These are phyloP conservation scores for Penicillium waksmanii DNA, from an alignment of 495 filamentous ascomycete species.

Conservation along the genomic window DNA sequence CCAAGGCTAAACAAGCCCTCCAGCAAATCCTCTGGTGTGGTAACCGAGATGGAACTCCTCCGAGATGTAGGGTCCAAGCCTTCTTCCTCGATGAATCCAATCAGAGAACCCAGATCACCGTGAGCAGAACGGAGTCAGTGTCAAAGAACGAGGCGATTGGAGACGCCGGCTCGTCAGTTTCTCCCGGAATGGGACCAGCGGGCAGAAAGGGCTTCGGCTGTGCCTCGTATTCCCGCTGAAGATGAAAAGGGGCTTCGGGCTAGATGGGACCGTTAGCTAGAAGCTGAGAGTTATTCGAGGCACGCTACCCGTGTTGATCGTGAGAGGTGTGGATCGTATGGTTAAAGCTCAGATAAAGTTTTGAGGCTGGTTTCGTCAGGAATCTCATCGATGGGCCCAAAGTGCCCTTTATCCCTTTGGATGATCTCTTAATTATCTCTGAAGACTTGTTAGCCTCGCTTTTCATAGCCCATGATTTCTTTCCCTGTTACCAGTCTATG, in stretches of 20 bases:
- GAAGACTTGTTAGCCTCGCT: neutral
- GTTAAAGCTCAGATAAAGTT: constrained; percentile 15
- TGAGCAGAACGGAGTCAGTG: neutral
- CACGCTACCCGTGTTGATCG: constrained; percentile 1
- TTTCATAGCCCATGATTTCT: neutral
- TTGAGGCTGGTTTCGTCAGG: neutral
- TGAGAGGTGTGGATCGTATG: constrained; percentile 1
- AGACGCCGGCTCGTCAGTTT: constrained; percentile 1
- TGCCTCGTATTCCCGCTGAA: constrained; percentile 11
- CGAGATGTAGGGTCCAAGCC: constrained; percentile 4
- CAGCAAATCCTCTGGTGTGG: neutral
- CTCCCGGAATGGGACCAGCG: neutral
- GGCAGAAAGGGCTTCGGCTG: neutral
- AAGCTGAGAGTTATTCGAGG: neutral
- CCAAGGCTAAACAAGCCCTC: neutral
- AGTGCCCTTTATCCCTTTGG: neutral
- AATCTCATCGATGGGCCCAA: neutral
- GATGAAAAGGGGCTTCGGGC: constrained; percentile 7
- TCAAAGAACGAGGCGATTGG: neutral
- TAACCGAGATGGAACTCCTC: constrained; percentile 3
- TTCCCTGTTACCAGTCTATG: neutral
- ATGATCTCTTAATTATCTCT: neutral
- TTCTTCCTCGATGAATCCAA: constrained; percentile 1
- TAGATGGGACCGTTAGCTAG: neutral
- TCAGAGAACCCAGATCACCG: constrained; percentile 1